Evolutionary conservation across 192 early-diverging fungal genomes (phyloP).

Genomic region (Coemansia sp.): DNA sequence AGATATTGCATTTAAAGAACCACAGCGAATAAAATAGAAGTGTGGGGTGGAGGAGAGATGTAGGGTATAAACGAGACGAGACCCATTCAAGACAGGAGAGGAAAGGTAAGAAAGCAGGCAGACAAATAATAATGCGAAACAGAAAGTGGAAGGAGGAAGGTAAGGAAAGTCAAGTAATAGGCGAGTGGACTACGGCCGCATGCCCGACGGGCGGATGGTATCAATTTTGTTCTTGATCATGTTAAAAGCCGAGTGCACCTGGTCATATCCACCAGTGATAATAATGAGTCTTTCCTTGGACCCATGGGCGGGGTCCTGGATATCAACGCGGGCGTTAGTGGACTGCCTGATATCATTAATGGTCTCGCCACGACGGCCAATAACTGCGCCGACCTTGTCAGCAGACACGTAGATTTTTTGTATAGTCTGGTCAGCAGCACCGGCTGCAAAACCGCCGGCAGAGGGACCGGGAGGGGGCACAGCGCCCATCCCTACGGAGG

Average conservation of each 20-base stretch:
- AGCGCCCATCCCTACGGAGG: conserved; percentile 13
- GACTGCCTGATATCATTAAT: conserved; percentile 45
- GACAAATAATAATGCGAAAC: too few relatives aligned
- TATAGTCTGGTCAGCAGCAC: conserved; percentile 31
- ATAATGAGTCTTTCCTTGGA: conserved; percentile 44
- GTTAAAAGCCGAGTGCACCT: conserved; percentile 46
- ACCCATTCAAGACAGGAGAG: too few relatives aligned
- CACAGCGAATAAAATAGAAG: too few relatives aligned
- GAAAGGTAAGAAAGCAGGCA: too few relatives aligned
- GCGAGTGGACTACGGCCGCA: conserved; percentile 11
- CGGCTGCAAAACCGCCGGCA: conserved; percentile 6
- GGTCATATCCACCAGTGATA: conserved; percentile 46
- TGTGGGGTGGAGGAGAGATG: too few relatives aligned
- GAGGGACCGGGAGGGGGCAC: neutral
- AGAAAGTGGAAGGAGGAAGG: too few relatives aligned
- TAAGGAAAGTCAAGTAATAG: too few relatives aligned
- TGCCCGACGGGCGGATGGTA: conserved; percentile 20
- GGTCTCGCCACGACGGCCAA: conserved; percentile 51
- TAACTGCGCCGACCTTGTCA: conserved; percentile 45
- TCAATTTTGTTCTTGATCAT: conserved; percentile 49
- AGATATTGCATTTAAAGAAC: too few relatives aligned
- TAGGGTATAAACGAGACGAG: too few relatives aligned
- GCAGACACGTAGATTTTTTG: conserved; percentile 52
- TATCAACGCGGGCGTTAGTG: conserved; percentile 45
- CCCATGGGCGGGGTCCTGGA: conserved; percentile 45